Percentiles rank a stretch among this genome's conserved stretches.
These are phyloP conservation scores for Lactifluus piperatus DNA, from an alignment of 768 basidiomycete species.

Conservation along the genomic window DNA sequence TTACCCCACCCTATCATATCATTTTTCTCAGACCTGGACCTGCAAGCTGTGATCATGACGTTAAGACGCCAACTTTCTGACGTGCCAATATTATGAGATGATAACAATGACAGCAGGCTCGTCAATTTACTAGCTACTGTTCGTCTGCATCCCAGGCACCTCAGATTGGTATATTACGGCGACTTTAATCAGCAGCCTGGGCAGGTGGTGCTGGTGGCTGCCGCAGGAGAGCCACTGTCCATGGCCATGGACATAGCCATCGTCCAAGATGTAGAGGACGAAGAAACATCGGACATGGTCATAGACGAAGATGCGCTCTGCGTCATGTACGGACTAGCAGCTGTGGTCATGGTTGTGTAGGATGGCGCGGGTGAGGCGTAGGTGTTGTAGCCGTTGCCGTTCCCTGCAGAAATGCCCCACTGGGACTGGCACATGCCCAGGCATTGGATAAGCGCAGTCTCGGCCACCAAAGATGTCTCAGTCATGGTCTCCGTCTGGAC, in stretches of 20 bases:
- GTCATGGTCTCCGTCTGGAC: slow-evolving; percentile 37
- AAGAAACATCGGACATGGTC: background rate
- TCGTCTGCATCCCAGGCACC: background rate
- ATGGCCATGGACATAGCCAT: no score
- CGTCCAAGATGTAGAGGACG: no score
- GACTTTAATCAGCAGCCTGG: background rate
- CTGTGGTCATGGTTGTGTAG: slow-evolving; percentile 19
- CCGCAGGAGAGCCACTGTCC: background rate
- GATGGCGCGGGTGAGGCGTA: slow-evolving; percentile 25
- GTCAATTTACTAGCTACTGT: background rate
- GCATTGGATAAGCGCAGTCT: slow-evolving; percentile 47
- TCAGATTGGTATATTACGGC: background rate
- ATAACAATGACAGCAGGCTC: background rate
- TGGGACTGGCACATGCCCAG: slow-evolving; percentile 51
- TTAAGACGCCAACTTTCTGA: background rate
- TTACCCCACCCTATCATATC: background rate
- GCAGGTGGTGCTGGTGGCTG: background rate
- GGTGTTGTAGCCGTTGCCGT: slow-evolving; percentile 41
- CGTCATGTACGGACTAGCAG: slow-evolving; percentile 22
- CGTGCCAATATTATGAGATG: background rate
- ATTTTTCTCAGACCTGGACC: background rate
- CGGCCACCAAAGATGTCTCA: slow-evolving; percentile 35
- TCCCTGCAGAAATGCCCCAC: slow-evolving; percentile 44
- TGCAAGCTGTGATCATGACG: no score
- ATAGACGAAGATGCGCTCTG: slow-evolving; percentile 3